These are phyloP conservation scores for Aspergillus neoniger DNA, from an alignment of 2,329 filamentous ascomycete species.

Conservation along the genomic window DNA sequence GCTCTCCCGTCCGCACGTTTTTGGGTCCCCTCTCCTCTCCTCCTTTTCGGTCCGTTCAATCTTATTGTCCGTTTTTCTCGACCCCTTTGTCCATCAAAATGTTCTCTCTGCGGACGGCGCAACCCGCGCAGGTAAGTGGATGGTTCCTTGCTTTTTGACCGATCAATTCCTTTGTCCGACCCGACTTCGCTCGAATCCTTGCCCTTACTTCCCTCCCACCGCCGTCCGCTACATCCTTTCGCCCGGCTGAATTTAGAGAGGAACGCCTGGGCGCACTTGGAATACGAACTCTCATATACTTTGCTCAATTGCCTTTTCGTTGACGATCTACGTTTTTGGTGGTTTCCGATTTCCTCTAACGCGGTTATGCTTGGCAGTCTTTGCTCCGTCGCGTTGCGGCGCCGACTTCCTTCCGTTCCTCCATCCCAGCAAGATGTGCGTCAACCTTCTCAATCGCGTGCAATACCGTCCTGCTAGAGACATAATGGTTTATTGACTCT, in stretches of 20 bases:
- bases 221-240: conserved; percentile 32
- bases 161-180: neutral
- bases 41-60: conserved; percentile 19
- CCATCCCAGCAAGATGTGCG: conserved; percentile 59
- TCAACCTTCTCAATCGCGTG: conserved; percentile 14
- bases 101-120: conserved; percentile 44
- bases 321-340: neutral
- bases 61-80: conserved; percentile 6
- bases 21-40: conserved; percentile 13
- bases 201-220: conserved; percentile 42
- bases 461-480: neutral
- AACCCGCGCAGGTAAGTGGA: conserved; percentile 43
- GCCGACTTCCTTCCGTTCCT: conserved; percentile 51
- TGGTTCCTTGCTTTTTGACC: neutral
- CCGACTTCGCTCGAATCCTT: conserved; percentile 27
- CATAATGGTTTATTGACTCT: conserved; percentile 23
- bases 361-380: conserved; percentile 52
- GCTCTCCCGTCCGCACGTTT: neutral
- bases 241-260: conserved; percentile 37
- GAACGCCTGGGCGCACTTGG: no score
- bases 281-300: neutral
- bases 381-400: conserved; percentile 58
- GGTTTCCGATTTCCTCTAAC: conserved; percentile 29
- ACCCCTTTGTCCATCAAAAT: conserved; percentile 33
- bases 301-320: neutral